Percentiles rank a stretch among this genome's conserved stretches.
phyloP scores from a whole-genome alignment of 495 filamentous ascomycete genomes.

The Sphaerosporella brunnea region DNA sequence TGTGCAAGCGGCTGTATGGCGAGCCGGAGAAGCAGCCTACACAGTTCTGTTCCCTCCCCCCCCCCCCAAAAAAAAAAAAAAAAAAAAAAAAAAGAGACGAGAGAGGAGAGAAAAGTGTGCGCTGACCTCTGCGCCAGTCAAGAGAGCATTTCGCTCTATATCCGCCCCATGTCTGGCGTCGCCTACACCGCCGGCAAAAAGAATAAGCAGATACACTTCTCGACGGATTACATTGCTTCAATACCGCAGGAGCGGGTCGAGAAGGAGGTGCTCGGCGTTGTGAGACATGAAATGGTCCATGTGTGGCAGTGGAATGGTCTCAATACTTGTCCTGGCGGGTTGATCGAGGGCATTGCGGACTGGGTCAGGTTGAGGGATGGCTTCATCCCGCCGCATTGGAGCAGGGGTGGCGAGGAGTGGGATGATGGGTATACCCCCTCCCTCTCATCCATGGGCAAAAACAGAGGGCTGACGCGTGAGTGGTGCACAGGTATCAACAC shows the following conservation, averaged over 20 bases:
- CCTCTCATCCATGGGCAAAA: background rate
- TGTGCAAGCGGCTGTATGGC: background rate
- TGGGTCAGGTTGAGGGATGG: conserved; percentile 68
- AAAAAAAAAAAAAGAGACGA: too few relatives aligned
- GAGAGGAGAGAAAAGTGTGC: background rate
- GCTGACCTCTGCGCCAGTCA: conserved; percentile 24
- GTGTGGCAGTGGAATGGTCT: conserved; percentile 72
- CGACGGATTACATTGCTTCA: conserved; percentile 50
- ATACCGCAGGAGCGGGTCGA: conserved; percentile 24
- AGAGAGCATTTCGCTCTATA: conserved; percentile 73
- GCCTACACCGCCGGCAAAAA: conserved; percentile 62
- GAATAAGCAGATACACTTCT: conserved; percentile 91
- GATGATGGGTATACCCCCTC: conserved; percentile 42
- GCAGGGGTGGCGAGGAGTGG: conserved; percentile 46
- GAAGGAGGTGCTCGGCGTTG: conserved; percentile 61
- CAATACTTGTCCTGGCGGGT: conserved; percentile 48
- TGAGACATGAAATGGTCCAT: conserved; percentile 88
- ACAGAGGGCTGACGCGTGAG: too few relatives aligned
- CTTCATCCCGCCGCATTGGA: conserved; percentile 73
- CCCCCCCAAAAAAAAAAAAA: too few relatives aligned
- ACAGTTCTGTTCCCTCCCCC: background rate
- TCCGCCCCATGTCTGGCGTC: conserved; percentile 61
- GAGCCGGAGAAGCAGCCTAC: background rate
- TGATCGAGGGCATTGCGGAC: conserved; percentile 88
- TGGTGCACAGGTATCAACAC: conserved; percentile 51